A percentile compares a stretch with the other conserved stretches of the same genome.
Conservation (phyloP, 1,284 basidiomycete species). For the Wolfiporia cocos region DNA sequence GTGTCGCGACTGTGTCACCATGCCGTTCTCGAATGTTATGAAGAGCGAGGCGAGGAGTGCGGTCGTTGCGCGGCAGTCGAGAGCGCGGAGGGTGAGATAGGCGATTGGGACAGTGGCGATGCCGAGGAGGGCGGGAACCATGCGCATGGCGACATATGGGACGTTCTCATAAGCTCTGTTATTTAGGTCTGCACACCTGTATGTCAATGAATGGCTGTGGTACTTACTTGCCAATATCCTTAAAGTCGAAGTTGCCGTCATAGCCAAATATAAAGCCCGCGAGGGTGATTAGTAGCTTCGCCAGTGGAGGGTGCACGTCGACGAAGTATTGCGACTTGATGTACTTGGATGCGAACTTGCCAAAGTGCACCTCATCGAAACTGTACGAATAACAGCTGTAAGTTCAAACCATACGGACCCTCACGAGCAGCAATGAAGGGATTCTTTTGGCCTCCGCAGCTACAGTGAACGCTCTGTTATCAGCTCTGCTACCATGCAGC, state of each 20-base stretch:
- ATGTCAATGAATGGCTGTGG: background rate
- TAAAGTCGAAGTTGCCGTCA: constrained; percentile 93
- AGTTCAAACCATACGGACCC: too few species aligned
- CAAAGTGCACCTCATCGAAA: constrained; percentile 97
- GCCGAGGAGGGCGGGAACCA: constrained; percentile 88
- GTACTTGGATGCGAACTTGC: constrained; percentile 90
- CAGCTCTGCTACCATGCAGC: too few species aligned
- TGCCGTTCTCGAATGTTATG: constrained; percentile 94
- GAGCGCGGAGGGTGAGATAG: constrained; percentile 90
- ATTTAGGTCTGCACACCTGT: constrained; percentile 6
- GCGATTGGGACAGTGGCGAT: constrained; percentile 86
- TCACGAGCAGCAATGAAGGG: too few species aligned
- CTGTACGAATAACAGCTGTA: constrained; percentile 43
- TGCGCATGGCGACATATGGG: constrained; percentile 95
- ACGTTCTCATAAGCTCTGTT: constrained; percentile 76
- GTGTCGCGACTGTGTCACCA: constrained; percentile 92
- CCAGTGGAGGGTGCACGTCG: constrained; percentile 97
- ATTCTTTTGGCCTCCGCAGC: too few species aligned
- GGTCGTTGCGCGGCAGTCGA: constrained; percentile 87
- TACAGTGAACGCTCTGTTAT: too few species aligned
- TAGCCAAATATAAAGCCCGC: constrained; percentile 89
- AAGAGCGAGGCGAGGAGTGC: constrained; percentile 87
- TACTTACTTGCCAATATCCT: constrained; percentile 90
- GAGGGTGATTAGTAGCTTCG: constrained; percentile 92
- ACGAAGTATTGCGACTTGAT: constrained; percentile 90